Conservation (phyloP, 1,284 basidiomycete species). For the Mycosarcoma maydis region DNA sequence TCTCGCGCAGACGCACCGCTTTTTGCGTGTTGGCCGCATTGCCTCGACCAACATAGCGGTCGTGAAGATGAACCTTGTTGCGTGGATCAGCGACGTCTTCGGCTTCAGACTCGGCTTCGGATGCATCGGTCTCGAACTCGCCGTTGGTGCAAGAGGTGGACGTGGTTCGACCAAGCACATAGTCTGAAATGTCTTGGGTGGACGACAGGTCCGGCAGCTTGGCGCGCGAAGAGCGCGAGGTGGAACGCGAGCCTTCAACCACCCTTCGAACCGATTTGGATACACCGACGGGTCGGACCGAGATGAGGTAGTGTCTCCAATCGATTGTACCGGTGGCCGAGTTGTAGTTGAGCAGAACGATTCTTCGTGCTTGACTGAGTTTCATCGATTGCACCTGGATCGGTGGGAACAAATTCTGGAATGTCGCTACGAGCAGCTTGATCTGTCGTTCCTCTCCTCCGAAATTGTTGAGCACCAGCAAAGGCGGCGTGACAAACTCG, state of each 20-base stretch:
- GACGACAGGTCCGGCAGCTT: slow-evolving; percentile 80
- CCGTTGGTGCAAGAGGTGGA: slow-evolving; percentile 69
- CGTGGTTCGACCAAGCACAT: slow-evolving; percentile 79
- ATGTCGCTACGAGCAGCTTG: slow-evolving; percentile 77
- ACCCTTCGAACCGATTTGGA: slow-evolving; percentile 90
- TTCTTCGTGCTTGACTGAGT: slow-evolving; percentile 72
- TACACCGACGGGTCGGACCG: slow-evolving; percentile 92
- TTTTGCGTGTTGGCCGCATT: slow-evolving; percentile 89
- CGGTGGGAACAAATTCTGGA: slow-evolving; percentile 86
- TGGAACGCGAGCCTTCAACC: slow-evolving; percentile 75
- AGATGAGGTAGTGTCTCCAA: slow-evolving; percentile 93
- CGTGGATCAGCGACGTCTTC: slow-evolving; percentile 78
- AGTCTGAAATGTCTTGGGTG: slow-evolving; percentile 94
- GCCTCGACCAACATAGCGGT: slow-evolving; percentile 92
- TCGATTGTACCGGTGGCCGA: slow-evolving; percentile 86
- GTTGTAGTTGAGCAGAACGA: slow-evolving; percentile 93
- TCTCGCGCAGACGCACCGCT: slow-evolving; percentile 89
- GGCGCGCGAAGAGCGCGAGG: slow-evolving; percentile 5
- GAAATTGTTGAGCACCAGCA: slow-evolving; percentile 76
- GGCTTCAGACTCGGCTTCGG: slow-evolving; percentile 76
- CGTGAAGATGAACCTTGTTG: slow-evolving; percentile 78
- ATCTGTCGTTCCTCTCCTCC: slow-evolving; percentile 76
- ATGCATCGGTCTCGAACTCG: slow-evolving; percentile 72
- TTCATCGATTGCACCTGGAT: slow-evolving; percentile 76
- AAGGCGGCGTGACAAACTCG: slow-evolving; percentile 85